phyloP scores from a whole-genome alignment of 257 asterid species.

The Penstemon barbatus region DNA sequence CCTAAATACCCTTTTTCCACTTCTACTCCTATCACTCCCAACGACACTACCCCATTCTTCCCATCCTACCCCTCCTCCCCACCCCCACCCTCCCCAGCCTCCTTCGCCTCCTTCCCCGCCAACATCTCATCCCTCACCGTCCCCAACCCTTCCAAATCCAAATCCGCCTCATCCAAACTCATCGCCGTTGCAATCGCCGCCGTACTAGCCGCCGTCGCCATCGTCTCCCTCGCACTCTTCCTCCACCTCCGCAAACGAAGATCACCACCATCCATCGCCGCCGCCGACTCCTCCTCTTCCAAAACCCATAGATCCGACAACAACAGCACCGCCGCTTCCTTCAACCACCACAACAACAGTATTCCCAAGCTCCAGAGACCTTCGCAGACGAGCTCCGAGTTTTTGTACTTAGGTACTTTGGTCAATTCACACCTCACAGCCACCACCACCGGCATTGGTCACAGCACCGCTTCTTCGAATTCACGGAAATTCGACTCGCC shows the following conservation, averaged over 20 bases:
- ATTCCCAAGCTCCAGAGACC: conserved; percentile 87
- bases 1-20: conserved; percentile 18
- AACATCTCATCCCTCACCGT: conserved; percentile 46
- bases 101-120: conserved; percentile 62
- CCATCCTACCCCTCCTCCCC: conserved; percentile 46
- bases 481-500: conserved; percentile 71
- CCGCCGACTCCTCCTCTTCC: conserved; percentile 14
- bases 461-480: conserved; percentile 29
- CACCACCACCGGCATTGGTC: conserved; percentile 14
- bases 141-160: conserved; percentile 52
- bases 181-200: conserved; percentile 58
- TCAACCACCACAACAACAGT: conserved; percentile 25
- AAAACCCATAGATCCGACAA: conserved; percentile 67
- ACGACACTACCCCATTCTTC: conserved; percentile 37
- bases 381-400: conserved; percentile 87
- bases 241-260: conserved; percentile 55
- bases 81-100: conserved; percentile 44
- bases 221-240: conserved; percentile 53
- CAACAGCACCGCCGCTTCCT: conserved; percentile 33
- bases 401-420: conserved; percentile 82
- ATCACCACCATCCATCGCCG: background rate
- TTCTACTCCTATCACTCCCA: conserved; percentile 36
- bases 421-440: conserved; percentile 68
- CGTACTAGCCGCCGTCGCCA: conserved; percentile 55
- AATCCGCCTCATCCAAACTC: conserved; percentile 51